Conservation (phyloP, 441 rosid species). For the Corymbia citriodora region DNA sequence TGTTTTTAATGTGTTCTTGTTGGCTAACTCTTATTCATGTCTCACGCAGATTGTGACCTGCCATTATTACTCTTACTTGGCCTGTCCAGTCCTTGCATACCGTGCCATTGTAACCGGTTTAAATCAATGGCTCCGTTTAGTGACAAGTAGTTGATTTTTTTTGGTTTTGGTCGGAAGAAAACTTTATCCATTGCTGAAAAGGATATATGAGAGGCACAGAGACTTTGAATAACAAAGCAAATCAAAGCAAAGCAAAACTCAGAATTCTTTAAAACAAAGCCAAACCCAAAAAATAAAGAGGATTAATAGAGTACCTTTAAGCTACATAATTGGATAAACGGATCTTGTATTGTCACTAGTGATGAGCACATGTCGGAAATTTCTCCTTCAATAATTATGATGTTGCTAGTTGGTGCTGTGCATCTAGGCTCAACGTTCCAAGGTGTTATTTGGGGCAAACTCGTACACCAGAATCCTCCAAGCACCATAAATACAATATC, state of each 20-base stretch:
- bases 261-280: too few relatives aligned
- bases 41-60: neutral
- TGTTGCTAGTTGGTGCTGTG: too few relatives aligned
- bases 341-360: too few relatives aligned
- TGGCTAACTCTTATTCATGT: neutral
- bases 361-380: rapidly evolving
- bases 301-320: rapidly evolving
- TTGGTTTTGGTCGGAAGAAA: neutral
- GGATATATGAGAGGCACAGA: neutral
- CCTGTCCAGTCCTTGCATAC: neutral
- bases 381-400: too few relatives aligned
- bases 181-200: too few relatives aligned
- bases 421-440: too few relatives aligned
- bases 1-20: neutral
- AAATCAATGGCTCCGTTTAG: rapidly evolving
- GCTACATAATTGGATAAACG: too few relatives aligned
- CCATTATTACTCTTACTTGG: neutral
- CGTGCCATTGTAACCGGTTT: neutral
- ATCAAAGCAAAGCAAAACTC: too few relatives aligned
- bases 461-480: too few relatives aligned
- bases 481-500: rapidly evolving
- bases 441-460: too few relatives aligned
- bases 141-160: too few relatives aligned
- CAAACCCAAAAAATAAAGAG: neutral
- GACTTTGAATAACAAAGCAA: neutral